A percentile compares a stretch with the other conserved stretches of the same genome.
Conservation (phyloP, 768 basidiomycete genomes). For the Tulasnella calospora region DNA sequence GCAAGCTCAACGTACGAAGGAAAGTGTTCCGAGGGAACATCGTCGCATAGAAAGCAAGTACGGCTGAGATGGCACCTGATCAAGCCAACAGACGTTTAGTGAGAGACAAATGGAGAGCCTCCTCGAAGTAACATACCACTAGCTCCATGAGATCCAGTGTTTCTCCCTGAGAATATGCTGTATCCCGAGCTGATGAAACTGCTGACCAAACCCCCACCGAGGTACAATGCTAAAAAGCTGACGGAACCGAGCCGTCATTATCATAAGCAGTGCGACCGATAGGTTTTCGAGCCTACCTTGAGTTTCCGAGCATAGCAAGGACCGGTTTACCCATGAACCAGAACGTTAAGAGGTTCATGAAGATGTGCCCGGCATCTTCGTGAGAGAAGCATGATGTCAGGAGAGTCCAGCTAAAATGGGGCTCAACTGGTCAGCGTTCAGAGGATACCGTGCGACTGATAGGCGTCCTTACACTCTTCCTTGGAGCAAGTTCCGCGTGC, state of each 20-base stretch:
- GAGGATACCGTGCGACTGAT: background rate
- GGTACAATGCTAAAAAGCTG: conserved; percentile 26
- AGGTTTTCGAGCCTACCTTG: background rate
- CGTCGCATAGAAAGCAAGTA: conserved; percentile 16
- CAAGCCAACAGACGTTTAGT: background rate
- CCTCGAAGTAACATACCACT: conserved; percentile 22
- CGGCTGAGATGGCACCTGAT: conserved; percentile 18
- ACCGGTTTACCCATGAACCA: conserved; percentile 25
- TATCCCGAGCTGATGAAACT: conserved; percentile 24
- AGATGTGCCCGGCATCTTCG: conserved; percentile 8
- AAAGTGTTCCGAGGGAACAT: conserved; percentile 12
- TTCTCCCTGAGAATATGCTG: background rate
- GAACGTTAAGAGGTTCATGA: conserved; percentile 26
- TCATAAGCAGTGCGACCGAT: background rate
- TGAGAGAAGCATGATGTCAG: conserved; percentile 27
- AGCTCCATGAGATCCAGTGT: conserved; percentile 22
- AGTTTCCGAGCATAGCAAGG: conserved; percentile 16
- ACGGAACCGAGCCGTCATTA: background rate
- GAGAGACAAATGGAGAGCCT: background rate
- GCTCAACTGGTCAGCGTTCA: background rate
- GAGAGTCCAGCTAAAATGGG: conserved; percentile 24
- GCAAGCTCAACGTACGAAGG: background rate
- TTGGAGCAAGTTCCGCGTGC: conserved; percentile 6
- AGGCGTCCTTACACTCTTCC: conserved; percentile 7
- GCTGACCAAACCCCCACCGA: conserved; percentile 24